phyloP scores from a whole-genome alignment of 257 asterid species.

The Lycium ferocissimum region DNA sequence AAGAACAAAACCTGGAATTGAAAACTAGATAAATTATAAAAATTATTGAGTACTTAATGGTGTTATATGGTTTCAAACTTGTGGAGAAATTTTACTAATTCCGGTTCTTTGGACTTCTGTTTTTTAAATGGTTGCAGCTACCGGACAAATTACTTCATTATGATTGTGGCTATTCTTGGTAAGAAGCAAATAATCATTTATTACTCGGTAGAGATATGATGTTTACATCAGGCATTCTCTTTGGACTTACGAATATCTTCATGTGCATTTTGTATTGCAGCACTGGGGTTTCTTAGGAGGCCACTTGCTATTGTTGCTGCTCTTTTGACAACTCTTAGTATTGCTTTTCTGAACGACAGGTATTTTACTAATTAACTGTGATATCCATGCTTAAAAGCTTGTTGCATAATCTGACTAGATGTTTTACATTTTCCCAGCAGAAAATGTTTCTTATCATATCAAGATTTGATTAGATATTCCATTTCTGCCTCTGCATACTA shows the following conservation, averaged over 20 bases:
- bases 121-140: conserved; percentile 64
- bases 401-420: conserved; percentile 2
- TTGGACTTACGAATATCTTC: neutral
- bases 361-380: conserved; percentile 33
- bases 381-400: neutral
- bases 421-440: neutral
- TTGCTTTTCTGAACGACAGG: conserved; percentile 95
- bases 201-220: conserved; percentile 15
- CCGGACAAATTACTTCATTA: conserved; percentile 89
- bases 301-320: conserved; percentile 92
- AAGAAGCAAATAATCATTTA: conserved; percentile 35
- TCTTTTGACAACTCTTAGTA: conserved; percentile 75
- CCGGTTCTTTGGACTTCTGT: neutral
- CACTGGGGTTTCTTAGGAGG: conserved; percentile 79
- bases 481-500: conserved; percentile 5
- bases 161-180: conserved; percentile 85
- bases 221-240: neutral
- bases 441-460: neutral
- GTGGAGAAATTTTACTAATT: neutral
- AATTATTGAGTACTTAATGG: neutral
- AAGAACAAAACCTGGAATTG: neutral
- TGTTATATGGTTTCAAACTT: neutral
- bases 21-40: neutral
- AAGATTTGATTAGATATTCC: conserved; percentile 15
- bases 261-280: conserved; percentile 53